Base-by-base conservation (phyloP, 345 rosid species). In the Salix arbutifolia region DNA sequence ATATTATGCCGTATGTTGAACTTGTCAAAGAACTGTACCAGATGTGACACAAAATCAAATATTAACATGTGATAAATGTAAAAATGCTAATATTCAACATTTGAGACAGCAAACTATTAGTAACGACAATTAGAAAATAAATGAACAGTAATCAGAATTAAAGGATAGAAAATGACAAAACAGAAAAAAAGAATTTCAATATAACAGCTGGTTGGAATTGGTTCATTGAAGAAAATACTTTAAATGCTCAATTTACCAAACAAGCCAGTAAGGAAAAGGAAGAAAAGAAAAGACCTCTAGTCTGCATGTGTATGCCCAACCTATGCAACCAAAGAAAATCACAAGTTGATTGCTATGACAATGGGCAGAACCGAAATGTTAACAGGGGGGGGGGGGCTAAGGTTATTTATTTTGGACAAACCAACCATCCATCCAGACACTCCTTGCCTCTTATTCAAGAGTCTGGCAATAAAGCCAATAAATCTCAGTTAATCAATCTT, bases 1-100 rank as follows among this genome's bases (percentile, higher is more conserved):
- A 96, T 96, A 85, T 96, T 94, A 87, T 96, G 98, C 31, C 97
- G 92, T 80, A 96, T 96, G 84, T 92, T 90, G 82, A 96, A 96
- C 87, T 96, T 96, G 89, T 96, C 99, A 82, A 91, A 96, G 80
- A 96, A 96, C 99, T 96, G 93, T 83, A 85, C 31, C 74, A 71
- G 76, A 76, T 28, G 31, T 38, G 50, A 74, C 8, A 79, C 30
- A 83, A 76, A 72, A 61, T 30, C 8, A 74, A 31, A 6, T 9
- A 68, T 31, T 21, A 60, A 16, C n/a, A 26, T 10, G 28, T 9
- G 21, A 53, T 8, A 17, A 50, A 62, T 44, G 48, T 71, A 37
- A 28, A 25, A 42, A 23, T 26, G 17, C 6, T 17, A 26, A 17
- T 56, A 9, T 33, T 50, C 21, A 42, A 67, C 37, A 16, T 42